Evolutionary conservation across 1,284 basidiomycete genomes (phyloP).

Genomic region (Cutaneotrichosporon mucoides): DNA sequence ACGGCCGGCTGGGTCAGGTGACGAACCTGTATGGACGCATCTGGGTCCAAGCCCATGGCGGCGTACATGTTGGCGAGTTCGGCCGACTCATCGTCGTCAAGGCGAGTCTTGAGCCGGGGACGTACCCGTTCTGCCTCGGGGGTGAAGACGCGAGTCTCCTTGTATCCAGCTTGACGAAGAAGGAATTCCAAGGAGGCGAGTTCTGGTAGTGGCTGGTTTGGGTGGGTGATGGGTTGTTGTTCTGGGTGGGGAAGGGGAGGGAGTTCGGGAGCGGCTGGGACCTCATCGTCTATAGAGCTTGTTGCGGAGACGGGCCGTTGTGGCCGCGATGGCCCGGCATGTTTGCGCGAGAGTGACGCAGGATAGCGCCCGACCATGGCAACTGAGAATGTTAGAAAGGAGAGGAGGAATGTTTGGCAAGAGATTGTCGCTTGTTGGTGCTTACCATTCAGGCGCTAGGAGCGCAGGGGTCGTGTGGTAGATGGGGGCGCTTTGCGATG

Average conservation of each 20-base stretch:
- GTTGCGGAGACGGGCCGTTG: slow-evolving; percentile 6
- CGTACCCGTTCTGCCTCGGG: slow-evolving; percentile 64
- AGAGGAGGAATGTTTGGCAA: neutral
- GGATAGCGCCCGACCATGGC: slow-evolving; percentile 18
- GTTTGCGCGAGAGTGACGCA: slow-evolving; percentile 20
- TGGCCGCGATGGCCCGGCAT: slow-evolving; percentile 21
- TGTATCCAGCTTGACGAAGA: slow-evolving; percentile 77
- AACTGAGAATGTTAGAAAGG: neutral
- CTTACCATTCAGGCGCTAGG: too few species aligned
- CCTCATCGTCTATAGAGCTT: slow-evolving; percentile 26
- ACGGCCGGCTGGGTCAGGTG: slow-evolving; percentile 13
- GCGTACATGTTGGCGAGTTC: slow-evolving; percentile 36
- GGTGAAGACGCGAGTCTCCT: slow-evolving; percentile 79
- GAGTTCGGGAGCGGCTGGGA: slow-evolving; percentile 18
- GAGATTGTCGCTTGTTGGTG: too few species aligned
- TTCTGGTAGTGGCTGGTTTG: slow-evolving; percentile 6
- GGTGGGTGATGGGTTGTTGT: neutral
- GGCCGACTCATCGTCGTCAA: slow-evolving; percentile 28
- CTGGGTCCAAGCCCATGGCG: slow-evolving; percentile 28
- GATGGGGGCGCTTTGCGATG: too few species aligned
- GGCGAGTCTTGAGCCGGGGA: slow-evolving; percentile 26
- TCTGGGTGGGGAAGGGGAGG: slow-evolving; percentile 2
- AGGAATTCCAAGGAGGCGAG: slow-evolving; percentile 71
- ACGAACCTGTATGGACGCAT: slow-evolving; percentile 10
- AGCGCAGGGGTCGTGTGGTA: too few species aligned